Conservation (phyloP, 345 rosid genomes). For the Arabidopsis arenosa region DNA sequence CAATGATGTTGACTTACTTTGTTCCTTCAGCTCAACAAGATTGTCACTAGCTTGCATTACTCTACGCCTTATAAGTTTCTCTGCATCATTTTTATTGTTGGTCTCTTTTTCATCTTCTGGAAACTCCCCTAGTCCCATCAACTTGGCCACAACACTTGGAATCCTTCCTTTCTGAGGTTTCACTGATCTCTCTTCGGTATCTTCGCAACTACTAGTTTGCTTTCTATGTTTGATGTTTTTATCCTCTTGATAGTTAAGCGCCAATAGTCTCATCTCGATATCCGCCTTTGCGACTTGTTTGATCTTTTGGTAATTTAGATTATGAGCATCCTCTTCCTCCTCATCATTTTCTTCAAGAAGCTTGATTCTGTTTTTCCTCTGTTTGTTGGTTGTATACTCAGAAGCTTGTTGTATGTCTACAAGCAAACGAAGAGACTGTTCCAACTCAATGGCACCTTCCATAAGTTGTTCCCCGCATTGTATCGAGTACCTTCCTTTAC, state of each 20-base stretch:
- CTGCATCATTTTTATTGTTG: slow-evolving; percentile 28
- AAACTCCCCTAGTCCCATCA: slow-evolving; percentile 83
- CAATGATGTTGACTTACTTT: slow-evolving; percentile 39
- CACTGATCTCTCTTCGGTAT: slow-evolving; percentile 45
- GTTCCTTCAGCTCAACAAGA: slow-evolving; percentile 28
- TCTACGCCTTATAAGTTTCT: slow-evolving; percentile 40
- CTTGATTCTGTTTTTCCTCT: slow-evolving; percentile 61
- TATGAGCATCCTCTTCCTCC: slow-evolving; percentile 56
- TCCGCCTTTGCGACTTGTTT: slow-evolving; percentile 55
- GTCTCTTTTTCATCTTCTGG: slow-evolving; percentile 56
- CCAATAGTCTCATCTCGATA: slow-evolving; percentile 56
- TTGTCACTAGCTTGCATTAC: slow-evolving; percentile 45
- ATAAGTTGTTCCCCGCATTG: slow-evolving; percentile 75
- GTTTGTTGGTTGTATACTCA: slow-evolving; percentile 53
- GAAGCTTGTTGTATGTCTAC: slow-evolving; percentile 75
- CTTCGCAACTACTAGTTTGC: slow-evolving; percentile 36
- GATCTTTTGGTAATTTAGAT: slow-evolving; percentile 41
- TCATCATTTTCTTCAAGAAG: slow-evolving; percentile 66
- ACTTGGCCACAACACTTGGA: slow-evolving; percentile 82
- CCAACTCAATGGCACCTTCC: slow-evolving; percentile 83
- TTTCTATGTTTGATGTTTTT: slow-evolving; percentile 41
- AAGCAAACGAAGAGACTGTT: slow-evolving; percentile 81
- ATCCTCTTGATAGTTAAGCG: slow-evolving; percentile 52
- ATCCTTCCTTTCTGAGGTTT: slow-evolving; percentile 70
- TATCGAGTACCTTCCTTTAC: slow-evolving; percentile 59